Conservation (phyloP, 768 basidiomycete genomes). For the Pholiota conissans region DNA sequence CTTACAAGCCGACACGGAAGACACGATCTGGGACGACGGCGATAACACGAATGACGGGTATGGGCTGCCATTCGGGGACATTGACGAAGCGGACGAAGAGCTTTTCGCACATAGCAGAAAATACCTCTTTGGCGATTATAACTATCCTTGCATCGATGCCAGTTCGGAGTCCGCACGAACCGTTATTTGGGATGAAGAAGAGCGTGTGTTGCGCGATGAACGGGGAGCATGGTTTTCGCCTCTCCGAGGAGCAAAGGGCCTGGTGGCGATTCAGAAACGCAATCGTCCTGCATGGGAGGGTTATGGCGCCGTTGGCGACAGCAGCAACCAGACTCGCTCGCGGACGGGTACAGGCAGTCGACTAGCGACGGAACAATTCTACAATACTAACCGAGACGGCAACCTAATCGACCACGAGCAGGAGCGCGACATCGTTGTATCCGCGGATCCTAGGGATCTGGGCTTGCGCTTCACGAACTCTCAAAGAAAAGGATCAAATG, state of each 20-base stretch:
- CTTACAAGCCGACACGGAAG: constrained; percentile 41
- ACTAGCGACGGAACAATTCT: constrained; percentile 6
- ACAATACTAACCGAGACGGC: constrained; percentile 16
- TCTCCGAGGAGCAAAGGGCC: constrained; percentile 46
- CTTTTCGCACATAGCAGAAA: constrained; percentile 74
- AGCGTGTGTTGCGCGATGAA: constrained; percentile 75
- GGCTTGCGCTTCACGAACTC: constrained; percentile 46
- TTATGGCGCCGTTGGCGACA: constrained; percentile 55
- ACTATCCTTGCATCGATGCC: constrained; percentile 88
- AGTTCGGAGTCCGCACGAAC: constrained; percentile 71
- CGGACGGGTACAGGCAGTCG: constrained; percentile 17
- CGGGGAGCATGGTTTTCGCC: constrained; percentile 72
- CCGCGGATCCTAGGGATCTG: constrained; percentile 36
- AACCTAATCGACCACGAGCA: constrained; percentile 51
- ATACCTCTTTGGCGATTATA: constrained; percentile 88
- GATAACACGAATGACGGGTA: constrained; percentile 42
- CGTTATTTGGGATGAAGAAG: constrained; percentile 82
- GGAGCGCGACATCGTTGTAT: constrained; percentile 28
- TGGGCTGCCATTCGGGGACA: constrained; percentile 66
- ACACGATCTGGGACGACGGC: constrained; percentile 38
- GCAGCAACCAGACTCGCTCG: constrained; percentile 8
- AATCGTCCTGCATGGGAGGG: constrained; percentile 47
- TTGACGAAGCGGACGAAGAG: constrained; percentile 71
- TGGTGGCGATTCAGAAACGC: constrained; percentile 37
- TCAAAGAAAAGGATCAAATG: constrained; percentile 17